Evolutionary conservation across 805 yeast genomes (phyloP).

Genomic region (Teunomyces panamensis): DNA sequence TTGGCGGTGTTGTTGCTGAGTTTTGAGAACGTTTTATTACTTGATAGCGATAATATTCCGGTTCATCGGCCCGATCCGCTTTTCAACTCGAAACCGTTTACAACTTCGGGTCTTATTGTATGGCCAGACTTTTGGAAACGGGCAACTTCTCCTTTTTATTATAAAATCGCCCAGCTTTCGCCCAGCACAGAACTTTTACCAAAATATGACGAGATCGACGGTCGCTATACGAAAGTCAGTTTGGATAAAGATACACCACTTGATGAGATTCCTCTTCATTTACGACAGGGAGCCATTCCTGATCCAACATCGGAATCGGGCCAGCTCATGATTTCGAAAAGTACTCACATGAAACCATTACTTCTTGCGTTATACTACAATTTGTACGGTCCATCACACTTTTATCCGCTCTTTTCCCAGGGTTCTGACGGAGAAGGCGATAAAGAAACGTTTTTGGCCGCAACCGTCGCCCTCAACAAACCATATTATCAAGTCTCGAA

Average conservation of each 20-base stretch:
- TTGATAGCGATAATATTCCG: constrained; percentile 79
- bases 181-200: constrained; percentile 29
- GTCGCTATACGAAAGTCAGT: constrained; percentile 12
- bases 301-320: constrained; percentile 37
- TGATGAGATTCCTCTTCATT: constrained; percentile 27
- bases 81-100: constrained; percentile 57
- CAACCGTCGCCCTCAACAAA: constrained; percentile 50
- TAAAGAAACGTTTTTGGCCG: constrained; percentile 73
- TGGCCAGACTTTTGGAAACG: constrained; percentile 94
- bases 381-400: constrained; percentile 40
- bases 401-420: constrained; percentile 42
- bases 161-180: constrained; percentile 59
- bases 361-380: constrained; percentile 41
- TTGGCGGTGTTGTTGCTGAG: constrained; percentile 42
- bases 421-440: constrained; percentile 73
- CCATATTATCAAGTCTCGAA: constrained; percentile 55
- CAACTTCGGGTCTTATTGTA: constrained; percentile 50
- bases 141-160: constrained; percentile 71
- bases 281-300: constrained; percentile 27
- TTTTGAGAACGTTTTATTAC: constrained; percentile 65
- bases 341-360: constrained; percentile 35
- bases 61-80: constrained; percentile 59
- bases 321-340: constrained; percentile 40
- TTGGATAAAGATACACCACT: background rate
- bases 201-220: constrained; percentile 30